These are phyloP conservation scores for Nannochloris sp. DNA, from an alignment of 139 green algal genomes.

Conservation along the genomic window DNA sequence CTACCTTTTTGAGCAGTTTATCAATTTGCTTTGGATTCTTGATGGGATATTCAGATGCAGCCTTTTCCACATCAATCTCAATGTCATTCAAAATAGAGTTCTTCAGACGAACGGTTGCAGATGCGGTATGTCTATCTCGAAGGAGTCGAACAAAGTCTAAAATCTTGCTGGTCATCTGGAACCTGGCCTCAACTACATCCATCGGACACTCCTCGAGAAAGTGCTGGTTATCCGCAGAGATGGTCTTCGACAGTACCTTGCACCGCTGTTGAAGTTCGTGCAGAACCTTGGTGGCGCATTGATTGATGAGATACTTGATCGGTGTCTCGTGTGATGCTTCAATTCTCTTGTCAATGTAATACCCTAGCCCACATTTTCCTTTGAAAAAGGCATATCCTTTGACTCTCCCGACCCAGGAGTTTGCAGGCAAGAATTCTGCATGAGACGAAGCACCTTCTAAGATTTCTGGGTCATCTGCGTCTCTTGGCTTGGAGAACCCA, in stretches of 20 bases:
- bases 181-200: neutral
- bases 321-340: neutral
- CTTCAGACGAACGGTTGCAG: neutral
- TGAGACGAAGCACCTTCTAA: neutral
- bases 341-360: neutral
- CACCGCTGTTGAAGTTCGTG: neutral
- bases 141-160: conserved; percentile 6
- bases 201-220: conserved; percentile 7
- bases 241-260: neutral
- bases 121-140: conserved; percentile 2
- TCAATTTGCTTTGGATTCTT: neutral
- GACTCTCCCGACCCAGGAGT: conserved; percentile 4
- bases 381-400: conserved; percentile 9
- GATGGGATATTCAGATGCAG: neutral
- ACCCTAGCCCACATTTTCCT: neutral
- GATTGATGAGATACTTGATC: neutral
- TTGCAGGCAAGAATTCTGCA: neutral
- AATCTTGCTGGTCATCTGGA: neutral
- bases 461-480: neutral
- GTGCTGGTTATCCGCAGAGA: neutral
- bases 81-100: conserved; percentile 4
- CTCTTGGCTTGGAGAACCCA: neutral
- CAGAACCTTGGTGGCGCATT: neutral
- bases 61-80: conserved; percentile 4
- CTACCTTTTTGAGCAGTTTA: neutral